A percentile compares a stretch with the other conserved stretches of the same genome.
These are phyloP conservation scores for Blumeria hordei DNA, from an alignment of 2,329 filamentous ascomycete genomes.

Conservation along the genomic window DNA sequence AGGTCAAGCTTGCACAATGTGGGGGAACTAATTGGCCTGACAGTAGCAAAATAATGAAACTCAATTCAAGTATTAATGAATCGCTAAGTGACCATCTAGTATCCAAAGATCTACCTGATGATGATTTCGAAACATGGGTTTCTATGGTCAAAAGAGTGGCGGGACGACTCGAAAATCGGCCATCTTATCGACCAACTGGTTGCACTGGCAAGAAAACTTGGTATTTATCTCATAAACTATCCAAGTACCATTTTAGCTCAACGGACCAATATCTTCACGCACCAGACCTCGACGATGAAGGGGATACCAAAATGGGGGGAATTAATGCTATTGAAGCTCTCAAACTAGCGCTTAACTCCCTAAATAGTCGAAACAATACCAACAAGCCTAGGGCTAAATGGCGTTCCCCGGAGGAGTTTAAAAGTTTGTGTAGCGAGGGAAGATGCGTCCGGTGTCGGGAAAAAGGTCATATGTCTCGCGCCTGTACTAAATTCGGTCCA, in stretches of 20 bases:
- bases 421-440: not conserved
- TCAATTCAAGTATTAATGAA: not conserved
- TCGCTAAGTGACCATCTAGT: not conserved
- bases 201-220: not conserved
- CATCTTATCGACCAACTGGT: not conserved
- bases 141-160: not conserved
- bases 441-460: not conserved
- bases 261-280: not conserved
- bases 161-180: not conserved
- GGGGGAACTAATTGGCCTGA: not conserved
- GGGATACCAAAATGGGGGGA: not conserved
- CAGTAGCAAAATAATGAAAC: not conserved
- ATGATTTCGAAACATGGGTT: not conserved
- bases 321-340: not conserved
- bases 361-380: not conserved
- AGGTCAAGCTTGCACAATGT: not conserved
- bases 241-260: not conserved
- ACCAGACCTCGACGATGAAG: not conserved
- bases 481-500: not conserved
- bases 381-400: not conserved
- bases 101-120: not conserved
- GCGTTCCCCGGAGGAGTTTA: not conserved
- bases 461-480: not conserved
- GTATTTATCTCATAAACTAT: not conserved
- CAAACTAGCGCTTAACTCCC: not conserved